phyloP scores from a whole-genome alignment of 345 rosid species.

The Gossypium arboreum region DNA sequence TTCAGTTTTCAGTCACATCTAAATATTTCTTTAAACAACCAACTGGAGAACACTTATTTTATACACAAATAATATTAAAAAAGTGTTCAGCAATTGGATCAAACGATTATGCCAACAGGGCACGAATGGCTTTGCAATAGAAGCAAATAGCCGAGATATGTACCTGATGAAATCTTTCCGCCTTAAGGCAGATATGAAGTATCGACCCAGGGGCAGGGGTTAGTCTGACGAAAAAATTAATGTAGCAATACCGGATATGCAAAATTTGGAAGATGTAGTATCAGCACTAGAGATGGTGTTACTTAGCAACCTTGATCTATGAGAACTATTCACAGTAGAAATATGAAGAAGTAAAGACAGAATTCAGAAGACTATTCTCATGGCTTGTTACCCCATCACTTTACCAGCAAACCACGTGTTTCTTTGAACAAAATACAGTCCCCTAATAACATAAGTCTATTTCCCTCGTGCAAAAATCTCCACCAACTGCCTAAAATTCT shows the following conservation, averaged over 20 bases:
- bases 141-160: neutral
- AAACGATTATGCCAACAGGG: neutral
- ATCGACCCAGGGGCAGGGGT: too few relatives aligned
- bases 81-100: neutral
- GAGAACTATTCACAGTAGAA: neutral
- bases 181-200: neutral
- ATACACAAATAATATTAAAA: too few relatives aligned
- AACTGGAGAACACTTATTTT: neutral
- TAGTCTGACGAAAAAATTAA: too few relatives aligned
- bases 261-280: too few relatives aligned
- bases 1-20: neutral
- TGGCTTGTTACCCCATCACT: neutral
- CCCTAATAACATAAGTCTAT: neutral
- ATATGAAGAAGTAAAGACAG: neutral
- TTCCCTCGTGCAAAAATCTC: neutral
- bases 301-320: neutral
- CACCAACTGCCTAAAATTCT: neutral
- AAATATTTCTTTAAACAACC: neutral
- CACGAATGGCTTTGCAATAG: neutral
- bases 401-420: neutral
- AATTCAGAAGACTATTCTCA: neutral
- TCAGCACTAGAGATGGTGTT: too few relatives aligned
- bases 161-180: neutral
- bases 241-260: too few relatives aligned
- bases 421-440: conserved; percentile 2